These are phyloP conservation scores for Aegilops umbellulata DNA, from an alignment of 176 grass and related monocot species.

Conservation along the genomic window DNA sequence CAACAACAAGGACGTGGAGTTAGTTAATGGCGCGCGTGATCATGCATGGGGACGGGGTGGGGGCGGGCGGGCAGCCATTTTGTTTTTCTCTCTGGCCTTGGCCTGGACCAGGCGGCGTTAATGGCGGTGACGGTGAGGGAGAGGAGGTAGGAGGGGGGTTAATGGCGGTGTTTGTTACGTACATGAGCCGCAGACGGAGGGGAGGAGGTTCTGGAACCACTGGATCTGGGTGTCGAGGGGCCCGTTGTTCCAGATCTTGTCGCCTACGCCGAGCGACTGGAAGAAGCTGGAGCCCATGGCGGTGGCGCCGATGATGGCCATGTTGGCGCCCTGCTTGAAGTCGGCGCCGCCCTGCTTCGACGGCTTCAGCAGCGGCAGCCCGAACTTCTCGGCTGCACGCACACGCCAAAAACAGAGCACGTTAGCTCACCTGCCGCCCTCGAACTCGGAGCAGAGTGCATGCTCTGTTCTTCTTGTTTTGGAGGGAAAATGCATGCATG, in stretches of 20 bases:
- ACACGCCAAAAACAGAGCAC: background rate
- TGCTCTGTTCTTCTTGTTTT: conserved; percentile 29
- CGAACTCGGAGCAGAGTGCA: background rate
- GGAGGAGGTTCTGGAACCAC: conserved; percentile 70
- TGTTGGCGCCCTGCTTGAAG: conserved; percentile 81
- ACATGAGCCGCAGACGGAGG: conserved; percentile 74
- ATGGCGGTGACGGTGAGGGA: background rate
- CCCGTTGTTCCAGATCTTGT: conserved; percentile 89
- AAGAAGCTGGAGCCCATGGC: conserved; percentile 70
- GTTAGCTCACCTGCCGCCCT: background rate
- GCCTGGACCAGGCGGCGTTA: background rate
- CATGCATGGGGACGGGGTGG: background rate
- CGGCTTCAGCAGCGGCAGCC: conserved; percentile 68
- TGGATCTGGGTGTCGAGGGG: conserved; percentile 81
- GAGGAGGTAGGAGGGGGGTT: background rate
- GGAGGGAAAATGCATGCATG: conserved; percentile 40
- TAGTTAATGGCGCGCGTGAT: background rate
- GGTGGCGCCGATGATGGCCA: conserved; percentile 93
- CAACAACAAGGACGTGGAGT: background rate
- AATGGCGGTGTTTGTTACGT: background rate
- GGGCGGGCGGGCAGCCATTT: background rate
- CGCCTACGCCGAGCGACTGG: conserved; percentile 67
- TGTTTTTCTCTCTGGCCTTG: background rate
- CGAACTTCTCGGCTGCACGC: conserved; percentile 60
- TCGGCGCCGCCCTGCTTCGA: conserved; percentile 51